These are phyloP conservation scores for Pythium sp. DNA, from an alignment of 352 stramenopile genomes.

Conservation along the genomic window DNA sequence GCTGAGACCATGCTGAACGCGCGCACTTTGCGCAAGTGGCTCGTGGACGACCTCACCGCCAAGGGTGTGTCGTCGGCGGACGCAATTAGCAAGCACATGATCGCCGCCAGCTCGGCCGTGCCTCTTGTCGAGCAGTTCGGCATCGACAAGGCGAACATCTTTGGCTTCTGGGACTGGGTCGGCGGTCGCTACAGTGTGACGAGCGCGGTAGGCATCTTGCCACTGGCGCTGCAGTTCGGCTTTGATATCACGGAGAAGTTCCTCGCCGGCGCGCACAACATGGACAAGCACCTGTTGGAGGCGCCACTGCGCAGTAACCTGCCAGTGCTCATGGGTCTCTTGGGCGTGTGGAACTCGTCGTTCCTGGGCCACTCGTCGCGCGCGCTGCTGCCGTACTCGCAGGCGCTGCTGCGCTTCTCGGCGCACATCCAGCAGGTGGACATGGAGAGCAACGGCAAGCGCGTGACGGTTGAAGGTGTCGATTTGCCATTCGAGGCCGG, in stretches of 20 bases:
- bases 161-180: conserved; percentile 99
- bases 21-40: conserved; percentile 93
- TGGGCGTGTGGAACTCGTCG: conserved; percentile 98
- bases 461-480: conserved; percentile 92
- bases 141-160: conserved; percentile 95
- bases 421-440: conserved; percentile 98
- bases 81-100: conserved; percentile 93
- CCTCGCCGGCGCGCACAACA: conserved; percentile 94
- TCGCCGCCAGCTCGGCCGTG: conserved; percentile 86
- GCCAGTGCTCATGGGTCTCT: conserved; percentile 95
- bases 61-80: conserved; percentile 81
- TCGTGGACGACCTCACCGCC: conserved; percentile 89
- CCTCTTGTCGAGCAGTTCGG: conserved; percentile 90
- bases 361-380: conserved; percentile 94
- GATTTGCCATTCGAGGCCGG: conserved; percentile 92
- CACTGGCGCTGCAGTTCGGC: conserved; percentile 95
- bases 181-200: conserved; percentile 97
- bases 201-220: conserved; percentile 95
- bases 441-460: conserved; percentile 99
- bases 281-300: conserved; percentile 97
- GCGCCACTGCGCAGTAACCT: conserved; percentile 93
- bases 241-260: conserved; percentile 92
- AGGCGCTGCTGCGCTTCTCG: conserved; percentile 94
- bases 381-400: conserved; percentile 91
- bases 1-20: conserved; percentile 99